Evolutionary conservation across 768 basidiomycete species (phyloP), one percentile per base, ranked within the genome.

Genomic region (Phylloporus sp.): DNA sequence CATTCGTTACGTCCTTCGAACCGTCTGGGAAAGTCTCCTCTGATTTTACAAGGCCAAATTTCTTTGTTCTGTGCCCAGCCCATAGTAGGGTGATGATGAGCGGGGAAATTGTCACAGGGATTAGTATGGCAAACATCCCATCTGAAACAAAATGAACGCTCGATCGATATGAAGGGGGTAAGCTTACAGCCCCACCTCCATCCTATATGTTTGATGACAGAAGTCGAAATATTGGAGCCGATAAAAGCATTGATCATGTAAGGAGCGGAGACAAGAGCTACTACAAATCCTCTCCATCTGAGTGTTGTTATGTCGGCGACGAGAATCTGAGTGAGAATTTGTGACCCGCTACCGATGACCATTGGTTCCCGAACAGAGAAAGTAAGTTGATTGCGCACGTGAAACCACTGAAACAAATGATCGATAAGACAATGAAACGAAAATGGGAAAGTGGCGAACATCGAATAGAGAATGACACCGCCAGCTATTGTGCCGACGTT

Each of bases 101-200:
- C 2, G 82, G 82, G 3, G 72, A 54, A 15, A 83, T 73, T 0
- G 79, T 58, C 7, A 66, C 68, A 0, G 81, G 81, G 16, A 82
- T 70, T 24, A 85, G 68, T 53, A 84, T 78, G 23, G 77, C 76
- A 60, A 83, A 82, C 76, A 80, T 80, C 23, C 73, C 77, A 51
- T 81, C 78, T 80, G 53, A 26, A 57, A 38, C 31, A 43, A 31
- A n/a, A 41, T 52, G 32, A 45, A 44, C 50, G 24, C 38, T 23
- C 22, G 32, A 23, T 38, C 41, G 16, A 27, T 3, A 4, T 29
- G 23, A 20, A 20, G 22, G 5, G 50, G 29, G 38, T 38, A 44
- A 53, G 77, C 81, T 41, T 60, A 81, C 81, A 86, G 29, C 85
- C 85, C 85, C 85, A 85, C 64, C 85, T 67, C 85, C 85, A 86